phyloP scores from a whole-genome alignment of 179 eudicot genomes.

The Beta macrorhiza region DNA sequence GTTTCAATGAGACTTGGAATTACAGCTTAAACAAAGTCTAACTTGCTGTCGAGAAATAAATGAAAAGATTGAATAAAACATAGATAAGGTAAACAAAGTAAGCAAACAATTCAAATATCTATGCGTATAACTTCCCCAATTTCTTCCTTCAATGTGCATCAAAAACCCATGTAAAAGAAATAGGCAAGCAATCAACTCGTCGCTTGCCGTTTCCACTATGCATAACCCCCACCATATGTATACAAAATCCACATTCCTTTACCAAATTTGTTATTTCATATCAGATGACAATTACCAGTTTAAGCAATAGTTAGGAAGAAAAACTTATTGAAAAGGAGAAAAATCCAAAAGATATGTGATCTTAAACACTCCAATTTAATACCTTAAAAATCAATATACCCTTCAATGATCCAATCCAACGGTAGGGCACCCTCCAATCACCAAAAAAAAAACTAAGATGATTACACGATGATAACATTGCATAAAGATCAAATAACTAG shows the following conservation, averaged over 20 bases:
- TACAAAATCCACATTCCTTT: neutral
- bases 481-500: conserved; percentile 18
- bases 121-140: neutral
- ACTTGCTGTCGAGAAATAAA: neutral
- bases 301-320: neutral
- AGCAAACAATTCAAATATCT: neutral
- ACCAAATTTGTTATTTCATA: neutral
- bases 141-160: neutral
- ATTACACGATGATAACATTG: no score
- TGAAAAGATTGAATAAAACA: neutral
- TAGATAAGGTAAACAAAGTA: neutral
- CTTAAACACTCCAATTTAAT: conserved; percentile 5
- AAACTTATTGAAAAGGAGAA: neutral
- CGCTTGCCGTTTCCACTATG: neutral
- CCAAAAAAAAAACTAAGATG: neutral
- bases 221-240: neutral
- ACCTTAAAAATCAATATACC: neutral
- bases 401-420: neutral
- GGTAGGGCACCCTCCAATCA: neutral
- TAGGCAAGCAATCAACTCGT: no score
- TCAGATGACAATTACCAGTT: neutral
- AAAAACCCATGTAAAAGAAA: neutral
- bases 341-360: conserved; percentile 11
- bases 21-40: neutral
- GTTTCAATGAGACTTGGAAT: neutral